These are phyloP conservation scores for Macadamia tetraphylla DNA, from an alignment of 164 flowering plant genomes.

Conservation along the genomic window DNA sequence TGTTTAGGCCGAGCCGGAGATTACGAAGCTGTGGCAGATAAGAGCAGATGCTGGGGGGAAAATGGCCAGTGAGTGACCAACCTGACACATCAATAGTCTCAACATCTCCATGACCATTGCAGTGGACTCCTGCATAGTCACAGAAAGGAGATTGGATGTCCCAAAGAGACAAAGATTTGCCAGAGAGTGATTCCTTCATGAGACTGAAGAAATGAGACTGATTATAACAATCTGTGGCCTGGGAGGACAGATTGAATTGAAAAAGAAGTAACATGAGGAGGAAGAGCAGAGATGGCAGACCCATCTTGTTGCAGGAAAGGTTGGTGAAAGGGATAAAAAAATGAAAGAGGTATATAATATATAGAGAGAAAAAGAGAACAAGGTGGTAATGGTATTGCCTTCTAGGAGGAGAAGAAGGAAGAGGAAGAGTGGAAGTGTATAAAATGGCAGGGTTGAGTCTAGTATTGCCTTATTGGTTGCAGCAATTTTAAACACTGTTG, in stretches of 20 bases:
- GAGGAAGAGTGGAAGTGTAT: constrained; percentile 27
- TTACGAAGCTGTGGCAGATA: constrained; percentile 53
- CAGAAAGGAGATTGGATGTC: constrained; percentile 30
- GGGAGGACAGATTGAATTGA: constrained; percentile 17
- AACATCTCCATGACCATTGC: constrained; percentile 50
- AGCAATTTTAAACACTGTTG: constrained; percentile 21
- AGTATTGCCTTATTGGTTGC: constrained; percentile 21
- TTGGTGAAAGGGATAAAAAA: neutral
- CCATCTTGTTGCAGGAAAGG: constrained; percentile 22
- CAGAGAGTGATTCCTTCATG: constrained; percentile 51
- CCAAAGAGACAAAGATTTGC: constrained; percentile 48
- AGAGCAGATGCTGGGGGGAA: constrained; percentile 56
- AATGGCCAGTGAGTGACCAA: constrained; percentile 52
- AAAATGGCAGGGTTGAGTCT: constrained; percentile 29
- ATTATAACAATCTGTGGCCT: constrained; percentile 10
- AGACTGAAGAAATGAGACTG: constrained; percentile 63
- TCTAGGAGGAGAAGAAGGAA: too few relatives aligned
- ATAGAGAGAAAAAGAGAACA: constrained; percentile 17
- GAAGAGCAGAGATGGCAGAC: constrained; percentile 6
- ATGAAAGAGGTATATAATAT: too few relatives aligned
- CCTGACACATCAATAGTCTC: constrained; percentile 41
- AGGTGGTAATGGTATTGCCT: too few relatives aligned
- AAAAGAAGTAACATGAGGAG: constrained; percentile 21
- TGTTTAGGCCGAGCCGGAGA: constrained; percentile 47
- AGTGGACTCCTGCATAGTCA: constrained; percentile 54